Evolutionary conservation across 2,329 filamentous ascomycete species (phyloP).

Genomic region (Colletotrichum lentis): DNA sequence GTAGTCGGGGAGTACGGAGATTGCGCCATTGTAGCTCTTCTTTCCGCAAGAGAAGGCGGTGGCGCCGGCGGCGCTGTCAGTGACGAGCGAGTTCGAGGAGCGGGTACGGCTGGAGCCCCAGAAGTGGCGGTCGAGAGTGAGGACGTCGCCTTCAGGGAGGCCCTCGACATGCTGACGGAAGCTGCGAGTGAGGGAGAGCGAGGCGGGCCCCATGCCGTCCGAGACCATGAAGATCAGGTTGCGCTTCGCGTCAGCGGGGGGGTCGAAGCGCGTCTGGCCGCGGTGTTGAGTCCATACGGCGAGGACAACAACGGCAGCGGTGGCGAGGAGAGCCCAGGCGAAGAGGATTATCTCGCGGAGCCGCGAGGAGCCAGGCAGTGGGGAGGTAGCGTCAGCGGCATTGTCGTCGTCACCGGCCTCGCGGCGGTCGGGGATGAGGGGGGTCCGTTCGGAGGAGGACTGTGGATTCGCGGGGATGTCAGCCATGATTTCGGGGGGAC

Average conservation of each 20-base stretch:
- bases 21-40: conserved; percentile 98
- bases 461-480: conserved; percentile 49
- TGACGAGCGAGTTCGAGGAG: conserved; percentile 84
- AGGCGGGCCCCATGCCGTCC: conserved; percentile 97
- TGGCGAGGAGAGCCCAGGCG: conserved; percentile 83
- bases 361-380: conserved; percentile 50
- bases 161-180: conserved; percentile 81
- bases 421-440: conserved; percentile 51
- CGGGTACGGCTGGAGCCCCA: conserved; percentile 90
- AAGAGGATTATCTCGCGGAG: conserved; percentile 79
- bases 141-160: conserved; percentile 76
- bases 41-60: conserved; percentile 92
- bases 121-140: conserved; percentile 85
- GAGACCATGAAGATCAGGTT: conserved; percentile 99
- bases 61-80: conserved; percentile 95
- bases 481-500: conserved; percentile 16
- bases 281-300: conserved; percentile 81
- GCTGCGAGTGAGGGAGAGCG: conserved; percentile 83
- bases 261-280: conserved; percentile 54
- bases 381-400: conserved; percentile 32
- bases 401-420: conserved; percentile 42
- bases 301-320: conserved; percentile 78
- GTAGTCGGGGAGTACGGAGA: conserved; percentile 85
- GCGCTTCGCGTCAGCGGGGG: conserved; percentile 65
- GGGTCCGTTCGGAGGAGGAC: conserved; percentile 54